Base-by-base conservation (phyloP, 192 early-diverging fungal species). In the Coemansia sp. region DNA sequence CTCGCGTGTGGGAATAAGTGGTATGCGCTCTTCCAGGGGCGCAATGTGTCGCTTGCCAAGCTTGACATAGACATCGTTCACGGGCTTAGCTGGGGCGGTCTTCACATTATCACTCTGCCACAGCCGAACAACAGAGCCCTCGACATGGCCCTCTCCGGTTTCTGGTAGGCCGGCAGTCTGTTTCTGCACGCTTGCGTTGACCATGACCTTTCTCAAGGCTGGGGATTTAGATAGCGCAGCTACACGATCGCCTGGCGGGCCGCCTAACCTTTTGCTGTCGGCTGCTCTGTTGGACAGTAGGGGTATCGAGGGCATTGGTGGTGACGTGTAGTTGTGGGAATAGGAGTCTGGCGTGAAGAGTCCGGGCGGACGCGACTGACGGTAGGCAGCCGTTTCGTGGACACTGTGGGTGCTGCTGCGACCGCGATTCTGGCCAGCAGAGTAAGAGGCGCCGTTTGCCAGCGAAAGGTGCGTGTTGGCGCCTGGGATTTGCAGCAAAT, bases 21-120 rank as follows among this genome's bases (percentile, higher is more conserved):
- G 78, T 10, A 81, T 46, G 32, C 78, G 78, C 49, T 81, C 78
- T 40, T 73, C 78, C 9, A 81, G 56, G 48, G 71, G 57, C 45
- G 70, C 59, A 42, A 67, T 43, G 42, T 76, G 73, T 40, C 70
- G 78, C 43, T 60, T 66, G 9, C 71, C 67, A 26, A 81, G 70
- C 13, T 68, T 63, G 21, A 72, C 67, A 61, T 69, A 63, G 9
- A 67, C 67, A 22, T 81, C 78, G 71, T 75, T 76, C 45, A 72
- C 70, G 1, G 76, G 47, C 32, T 52, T 60, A 10, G 74, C 74
- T 0, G 65, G 26, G 0, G 68, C 65, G 15, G 41, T 63, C 0
- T 55, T 47, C 19, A 64, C 40, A 46, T 39, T 55, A 10, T 41
- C 43, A 46, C 62, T 61, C 10, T 55, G 55, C 77, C 77, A 79